A percentile compares a stretch with the other conserved stretches of the same genome.
phyloP scores from a whole-genome alignment of 2,329 filamentous ascomycete species.

The Colletotrichum euphorbiae region DNA sequence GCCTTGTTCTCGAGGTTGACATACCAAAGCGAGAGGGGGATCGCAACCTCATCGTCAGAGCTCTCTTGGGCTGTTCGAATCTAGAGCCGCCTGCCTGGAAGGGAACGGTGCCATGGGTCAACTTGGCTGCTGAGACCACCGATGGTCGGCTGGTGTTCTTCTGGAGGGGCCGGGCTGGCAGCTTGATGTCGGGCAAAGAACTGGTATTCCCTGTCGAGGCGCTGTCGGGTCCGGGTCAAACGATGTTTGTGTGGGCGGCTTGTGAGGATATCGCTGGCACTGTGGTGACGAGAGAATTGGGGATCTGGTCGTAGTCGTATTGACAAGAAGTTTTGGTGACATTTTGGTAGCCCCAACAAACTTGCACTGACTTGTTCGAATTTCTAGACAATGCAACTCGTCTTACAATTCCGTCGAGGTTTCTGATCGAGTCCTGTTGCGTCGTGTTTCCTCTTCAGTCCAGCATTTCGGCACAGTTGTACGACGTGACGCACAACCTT shows the following conservation, averaged over 20 bases:
- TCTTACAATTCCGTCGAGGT: too few relatives aligned
- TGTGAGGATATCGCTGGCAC: slow-evolving; percentile 87
- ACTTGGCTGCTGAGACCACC: slow-evolving; percentile 78
- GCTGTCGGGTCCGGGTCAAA: slow-evolving; percentile 55
- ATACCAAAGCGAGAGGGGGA: slow-evolving; percentile 47
- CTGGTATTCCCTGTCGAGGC: slow-evolving; percentile 68
- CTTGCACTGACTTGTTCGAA: too few relatives aligned
- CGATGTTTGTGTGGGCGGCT: slow-evolving; percentile 76
- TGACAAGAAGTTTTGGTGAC: too few relatives aligned
- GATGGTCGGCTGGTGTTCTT: slow-evolving; percentile 78
- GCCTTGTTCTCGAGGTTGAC: slow-evolving; percentile 56
- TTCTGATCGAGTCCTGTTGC: too few relatives aligned
- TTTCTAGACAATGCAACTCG: too few relatives aligned
- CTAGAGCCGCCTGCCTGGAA: slow-evolving; percentile 70
- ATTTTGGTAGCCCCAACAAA: too few relatives aligned
- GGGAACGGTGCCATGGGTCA: slow-evolving; percentile 74
- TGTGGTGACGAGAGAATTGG: slow-evolving; percentile 45
- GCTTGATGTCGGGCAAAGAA: slow-evolving; percentile 69
- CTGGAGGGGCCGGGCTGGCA: slow-evolving; percentile 71
- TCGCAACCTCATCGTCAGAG: slow-evolving; percentile 66
- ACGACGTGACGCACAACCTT: background rate
- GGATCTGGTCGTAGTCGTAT: too few relatives aligned
- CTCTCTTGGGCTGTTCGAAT: slow-evolving; percentile 79
- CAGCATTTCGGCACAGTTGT: too few relatives aligned
- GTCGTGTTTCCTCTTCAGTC: too few relatives aligned